A percentile compares a stretch with the other conserved stretches of the same genome.
phyloP scores from a whole-genome alignment of 2,329 filamentous ascomycete species.

The Coniochaeta sp. region DNA sequence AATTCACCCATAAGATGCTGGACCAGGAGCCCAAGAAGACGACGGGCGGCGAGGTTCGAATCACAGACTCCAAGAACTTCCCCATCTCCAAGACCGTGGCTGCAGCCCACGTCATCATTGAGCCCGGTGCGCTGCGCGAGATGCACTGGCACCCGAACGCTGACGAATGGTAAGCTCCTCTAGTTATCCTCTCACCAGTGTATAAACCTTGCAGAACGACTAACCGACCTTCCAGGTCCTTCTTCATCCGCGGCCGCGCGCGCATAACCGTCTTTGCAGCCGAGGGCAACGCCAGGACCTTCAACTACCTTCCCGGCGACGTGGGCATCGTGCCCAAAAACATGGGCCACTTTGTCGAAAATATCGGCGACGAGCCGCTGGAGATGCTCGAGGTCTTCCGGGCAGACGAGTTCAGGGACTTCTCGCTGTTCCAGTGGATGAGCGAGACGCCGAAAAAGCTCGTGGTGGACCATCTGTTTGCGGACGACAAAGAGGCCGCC shows the following conservation, averaged over 20 bases:
- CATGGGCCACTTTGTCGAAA: slow-evolving; percentile 78
- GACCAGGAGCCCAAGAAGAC: slow-evolving; percentile 59
- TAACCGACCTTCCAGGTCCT: slow-evolving; percentile 32
- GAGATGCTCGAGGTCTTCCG: slow-evolving; percentile 72
- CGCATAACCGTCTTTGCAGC: slow-evolving; percentile 69
- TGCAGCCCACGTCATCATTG: slow-evolving; percentile 62
- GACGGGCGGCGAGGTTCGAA: slow-evolving; percentile 63
- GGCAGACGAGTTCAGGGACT: slow-evolving; percentile 63
- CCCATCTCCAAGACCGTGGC: slow-evolving; percentile 65
- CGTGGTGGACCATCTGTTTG: slow-evolving; percentile 60
- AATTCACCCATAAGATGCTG: slow-evolving; percentile 67
- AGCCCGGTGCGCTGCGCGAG: slow-evolving; percentile 65
- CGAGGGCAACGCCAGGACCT: slow-evolving; percentile 62
- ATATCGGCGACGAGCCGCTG: slow-evolving; percentile 67
- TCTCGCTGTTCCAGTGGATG: slow-evolving; percentile 69
- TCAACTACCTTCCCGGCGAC: slow-evolving; percentile 68
- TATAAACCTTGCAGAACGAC: not conserved
- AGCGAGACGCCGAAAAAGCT: slow-evolving; percentile 61
- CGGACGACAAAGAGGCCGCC: slow-evolving; percentile 50
- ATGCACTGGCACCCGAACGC: slow-evolving; percentile 80
- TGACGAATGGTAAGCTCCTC: slow-evolving; percentile 57
- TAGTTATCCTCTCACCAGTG: not conserved
- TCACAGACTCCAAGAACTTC: slow-evolving; percentile 71
- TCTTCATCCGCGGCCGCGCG: slow-evolving; percentile 65
- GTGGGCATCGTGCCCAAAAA: slow-evolving; percentile 70